Evolutionary conservation across 306 rosid species (phyloP), one percentile per base, ranked within the genome.

Genomic region (Dalbergia cochinchinensis): DNA sequence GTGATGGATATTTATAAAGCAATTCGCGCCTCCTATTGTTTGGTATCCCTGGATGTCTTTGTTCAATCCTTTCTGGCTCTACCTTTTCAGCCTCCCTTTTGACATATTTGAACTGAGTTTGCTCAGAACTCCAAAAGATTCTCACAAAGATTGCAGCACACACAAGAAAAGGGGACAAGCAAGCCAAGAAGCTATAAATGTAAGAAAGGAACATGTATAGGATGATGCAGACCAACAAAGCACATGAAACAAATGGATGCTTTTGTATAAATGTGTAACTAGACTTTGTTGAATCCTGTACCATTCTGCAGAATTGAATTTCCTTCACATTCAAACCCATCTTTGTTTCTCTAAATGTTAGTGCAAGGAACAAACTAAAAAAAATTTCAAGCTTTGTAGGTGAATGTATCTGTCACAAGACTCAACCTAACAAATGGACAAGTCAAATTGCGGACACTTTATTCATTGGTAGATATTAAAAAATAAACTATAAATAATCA

Each of bases 61-160:
- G 31, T 53, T 85, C 80, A 15, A 45, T 34, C 31, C 7, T 84
- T 45, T 39, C 76, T 5, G 58, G 14, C 22, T 85, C 80, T 72
- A 31, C 69, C 16, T 50, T 73, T 19, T 20, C 87, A 11, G 82
- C 73, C 8, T 70, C 76, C 6, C 5, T 35, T 69, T 80, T 86
- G 76, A 31, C 79, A 65, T 64, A 76, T 57, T 11, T 79, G 76
- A 85, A 69, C 37, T 69, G 60, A 59, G 88, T 81, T 73, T 85
- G 80, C 74, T 90, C 94, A 47, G 99, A 91, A 85, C 91, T 91
- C 93, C 94, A 86, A 79, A 91, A 89, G 11, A 89, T 75, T 85
- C 80, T 85, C 34, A 93, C 59, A 61, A 93, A 84, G 79, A 91
- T 16, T 53, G 86, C 85, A 70, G 68, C 69, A 71, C 86, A 85